Conservation (phyloP, 768 basidiomycete genomes). For the Boletus tylopilopsis region DNA sequence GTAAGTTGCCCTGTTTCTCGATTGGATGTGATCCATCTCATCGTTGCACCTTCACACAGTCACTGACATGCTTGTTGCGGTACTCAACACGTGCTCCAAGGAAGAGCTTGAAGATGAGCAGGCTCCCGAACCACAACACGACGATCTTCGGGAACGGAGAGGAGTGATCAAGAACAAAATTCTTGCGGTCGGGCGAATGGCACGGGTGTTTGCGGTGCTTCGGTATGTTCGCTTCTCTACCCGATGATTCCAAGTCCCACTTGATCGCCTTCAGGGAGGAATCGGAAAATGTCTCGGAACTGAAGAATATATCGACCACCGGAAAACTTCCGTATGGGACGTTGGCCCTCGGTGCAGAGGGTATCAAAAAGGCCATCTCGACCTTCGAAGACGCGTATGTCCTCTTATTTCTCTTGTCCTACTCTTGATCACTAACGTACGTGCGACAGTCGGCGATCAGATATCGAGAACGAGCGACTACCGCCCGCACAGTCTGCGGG, state of each 20-base stretch:
- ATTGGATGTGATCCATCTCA: neutral
- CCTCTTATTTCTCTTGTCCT: neutral
- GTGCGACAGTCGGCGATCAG: conserved; percentile 19
- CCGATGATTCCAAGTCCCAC: neutral
- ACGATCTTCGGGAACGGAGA: conserved; percentile 38
- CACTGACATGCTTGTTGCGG: conserved; percentile 96
- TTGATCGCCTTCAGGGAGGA: conserved; percentile 40
- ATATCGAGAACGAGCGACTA: conserved; percentile 29
- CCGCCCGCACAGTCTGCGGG: conserved; percentile 27
- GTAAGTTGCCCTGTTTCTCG: conserved; percentile 41
- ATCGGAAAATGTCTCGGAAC: conserved; percentile 69
- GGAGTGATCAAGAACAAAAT: conserved; percentile 73
- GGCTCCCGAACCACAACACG: conserved; percentile 21
- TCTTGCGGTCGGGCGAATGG: conserved; percentile 64
- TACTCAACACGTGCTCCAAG: conserved; percentile 92
- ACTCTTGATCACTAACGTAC: neutral
- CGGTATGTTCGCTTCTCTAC: conserved; percentile 38
- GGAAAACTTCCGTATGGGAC: conserved; percentile 50
- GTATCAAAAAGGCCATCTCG: conserved; percentile 68
- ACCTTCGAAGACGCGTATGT: conserved; percentile 67
- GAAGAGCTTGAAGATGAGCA: conserved; percentile 86
- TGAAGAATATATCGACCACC: conserved; percentile 57
- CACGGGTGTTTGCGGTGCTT: conserved; percentile 61
- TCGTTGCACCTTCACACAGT: conserved; percentile 44
- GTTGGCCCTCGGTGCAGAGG: conserved; percentile 61